These are phyloP conservation scores for Xylaria sp. DNA, from an alignment of 2,329 filamentous ascomycete species.

Conservation along the genomic window DNA sequence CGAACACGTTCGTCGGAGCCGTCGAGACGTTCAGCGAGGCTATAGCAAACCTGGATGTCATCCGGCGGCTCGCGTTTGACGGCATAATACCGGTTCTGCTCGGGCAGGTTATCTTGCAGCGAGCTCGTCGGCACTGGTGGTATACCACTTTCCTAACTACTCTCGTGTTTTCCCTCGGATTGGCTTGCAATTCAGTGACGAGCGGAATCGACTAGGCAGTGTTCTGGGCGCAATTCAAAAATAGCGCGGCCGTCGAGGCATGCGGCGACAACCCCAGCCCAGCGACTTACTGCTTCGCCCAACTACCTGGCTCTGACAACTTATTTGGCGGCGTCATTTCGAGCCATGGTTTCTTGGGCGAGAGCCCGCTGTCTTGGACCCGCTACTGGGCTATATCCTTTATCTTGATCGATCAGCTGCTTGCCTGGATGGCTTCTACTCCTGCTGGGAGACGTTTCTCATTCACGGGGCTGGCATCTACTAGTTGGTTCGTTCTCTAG, in stretches of 20 bases:
- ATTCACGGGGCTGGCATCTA: no score
- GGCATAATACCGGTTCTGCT: not conserved
- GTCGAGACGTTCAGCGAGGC: not conserved
- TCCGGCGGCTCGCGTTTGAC: not conserved
- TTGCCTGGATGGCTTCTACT: no score
- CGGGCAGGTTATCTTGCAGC: not conserved
- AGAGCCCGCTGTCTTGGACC: no score
- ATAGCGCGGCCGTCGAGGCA: not conserved
- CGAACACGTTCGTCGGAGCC: not conserved
- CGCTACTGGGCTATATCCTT: no score
- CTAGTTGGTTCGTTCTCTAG: no score
- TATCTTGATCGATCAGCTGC: no score
- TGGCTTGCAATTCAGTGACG: not conserved
- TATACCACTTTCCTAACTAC: not conserved
- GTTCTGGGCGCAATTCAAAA: not conserved
- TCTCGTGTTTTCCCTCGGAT: not conserved
- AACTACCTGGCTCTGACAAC: not conserved
- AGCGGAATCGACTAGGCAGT: not conserved
- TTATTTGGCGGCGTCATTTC: not conserved
- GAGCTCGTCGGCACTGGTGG: not conserved
- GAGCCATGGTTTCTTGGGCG: not conserved
- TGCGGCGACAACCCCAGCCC: not conserved
- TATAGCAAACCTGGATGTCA: not conserved
- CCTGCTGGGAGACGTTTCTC: no score
- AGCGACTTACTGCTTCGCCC: not conserved